A percentile compares a stretch with the other conserved stretches of the same genome.
phyloP scores from a whole-genome alignment of 352 stramenopile genomes.

The Globisporangium abappressorium region DNA sequence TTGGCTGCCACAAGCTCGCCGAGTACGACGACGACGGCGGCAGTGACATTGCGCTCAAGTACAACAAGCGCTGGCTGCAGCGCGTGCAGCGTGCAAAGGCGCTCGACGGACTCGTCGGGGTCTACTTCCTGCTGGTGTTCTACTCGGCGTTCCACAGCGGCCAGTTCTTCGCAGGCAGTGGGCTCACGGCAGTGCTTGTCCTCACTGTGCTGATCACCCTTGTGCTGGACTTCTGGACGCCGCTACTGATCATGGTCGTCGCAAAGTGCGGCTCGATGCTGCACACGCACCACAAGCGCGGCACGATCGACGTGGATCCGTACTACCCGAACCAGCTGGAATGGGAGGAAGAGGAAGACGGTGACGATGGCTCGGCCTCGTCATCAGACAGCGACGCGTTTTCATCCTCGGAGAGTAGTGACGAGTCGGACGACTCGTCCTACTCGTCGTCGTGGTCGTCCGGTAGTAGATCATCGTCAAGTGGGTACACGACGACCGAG shows the following conservation, averaged over 20 bases:
- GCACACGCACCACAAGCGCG: slow-evolving; percentile 53
- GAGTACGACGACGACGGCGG: slow-evolving; percentile 29
- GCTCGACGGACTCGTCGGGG: slow-evolving; percentile 44
- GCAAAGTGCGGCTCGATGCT: slow-evolving; percentile 48
- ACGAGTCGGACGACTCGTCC: slow-evolving; percentile 15
- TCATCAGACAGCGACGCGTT: slow-evolving; percentile 11
- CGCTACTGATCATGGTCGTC: slow-evolving; percentile 66
- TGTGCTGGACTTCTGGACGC: slow-evolving; percentile 62
- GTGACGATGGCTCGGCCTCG: slow-evolving; percentile 9
- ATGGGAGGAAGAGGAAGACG: slow-evolving; percentile 46
- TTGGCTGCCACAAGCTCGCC: slow-evolving; percentile 32
- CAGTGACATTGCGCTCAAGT: slow-evolving; percentile 58
- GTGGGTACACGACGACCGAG: slow-evolving; percentile 18
- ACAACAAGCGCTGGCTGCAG: slow-evolving; percentile 62
- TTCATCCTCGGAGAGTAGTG: slow-evolving; percentile 10
- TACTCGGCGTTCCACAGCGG: slow-evolving; percentile 64
- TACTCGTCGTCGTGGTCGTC: slow-evolving; percentile 14
- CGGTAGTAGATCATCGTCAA: slow-evolving; percentile 6
- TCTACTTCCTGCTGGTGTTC: slow-evolving; percentile 70
- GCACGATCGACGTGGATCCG: slow-evolving; percentile 52
- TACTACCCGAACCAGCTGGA: slow-evolving; percentile 69
- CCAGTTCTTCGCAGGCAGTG: slow-evolving; percentile 43
- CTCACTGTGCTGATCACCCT: slow-evolving; percentile 44
- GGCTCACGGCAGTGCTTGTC: slow-evolving; percentile 37
- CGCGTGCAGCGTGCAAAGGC: slow-evolving; percentile 58